phyloP scores from a whole-genome alignment of 1,284 basidiomycete species.

The Cutaneotrichosporon cyanovorans region DNA sequence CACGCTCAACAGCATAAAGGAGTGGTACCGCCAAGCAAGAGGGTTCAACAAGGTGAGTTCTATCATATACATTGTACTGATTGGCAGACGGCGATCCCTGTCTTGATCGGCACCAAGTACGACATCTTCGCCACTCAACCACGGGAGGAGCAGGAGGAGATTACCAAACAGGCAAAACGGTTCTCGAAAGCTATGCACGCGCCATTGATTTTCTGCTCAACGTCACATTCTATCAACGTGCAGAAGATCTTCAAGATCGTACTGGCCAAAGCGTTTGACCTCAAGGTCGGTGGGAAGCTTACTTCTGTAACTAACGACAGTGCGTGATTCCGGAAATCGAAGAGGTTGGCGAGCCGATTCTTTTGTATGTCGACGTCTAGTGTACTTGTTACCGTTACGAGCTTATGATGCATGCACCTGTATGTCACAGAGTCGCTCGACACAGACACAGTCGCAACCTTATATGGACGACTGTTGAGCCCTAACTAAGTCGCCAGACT shows the following conservation, averaged over 20 bases:
- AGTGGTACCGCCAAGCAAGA: slow-evolving; percentile 97
- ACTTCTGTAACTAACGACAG: slow-evolving; percentile 50
- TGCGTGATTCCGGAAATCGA: slow-evolving; percentile 96
- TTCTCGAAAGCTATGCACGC: slow-evolving; percentile 98
- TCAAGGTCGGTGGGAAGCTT: slow-evolving; percentile 38
- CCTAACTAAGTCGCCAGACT: not conserved
- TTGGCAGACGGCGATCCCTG: slow-evolving; percentile 81
- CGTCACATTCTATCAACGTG: slow-evolving; percentile 94
- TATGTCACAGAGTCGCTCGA: too few relatives aligned
- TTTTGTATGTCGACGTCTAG: slow-evolving; percentile 58
- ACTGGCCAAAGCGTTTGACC: slow-evolving; percentile 47
- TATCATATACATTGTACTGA: not conserved
- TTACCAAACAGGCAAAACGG: slow-evolving; percentile 93
- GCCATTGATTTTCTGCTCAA: slow-evolving; percentile 95
- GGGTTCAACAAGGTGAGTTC: slow-evolving; percentile 88
- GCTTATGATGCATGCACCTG: too few relatives aligned
- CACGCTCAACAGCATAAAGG: slow-evolving; percentile 94
- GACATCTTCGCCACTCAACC: slow-evolving; percentile 94
- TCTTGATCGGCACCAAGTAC: slow-evolving; percentile 95
- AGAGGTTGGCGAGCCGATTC: slow-evolving; percentile 82
- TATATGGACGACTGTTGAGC: too few relatives aligned
- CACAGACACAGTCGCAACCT: too few relatives aligned
- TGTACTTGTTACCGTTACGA: too few relatives aligned
- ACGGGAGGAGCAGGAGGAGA: slow-evolving; percentile 95
- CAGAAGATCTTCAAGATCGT: slow-evolving; percentile 92